Conservation (phyloP, 345 rosid species). For the Aquilaria sinensis region DNA sequence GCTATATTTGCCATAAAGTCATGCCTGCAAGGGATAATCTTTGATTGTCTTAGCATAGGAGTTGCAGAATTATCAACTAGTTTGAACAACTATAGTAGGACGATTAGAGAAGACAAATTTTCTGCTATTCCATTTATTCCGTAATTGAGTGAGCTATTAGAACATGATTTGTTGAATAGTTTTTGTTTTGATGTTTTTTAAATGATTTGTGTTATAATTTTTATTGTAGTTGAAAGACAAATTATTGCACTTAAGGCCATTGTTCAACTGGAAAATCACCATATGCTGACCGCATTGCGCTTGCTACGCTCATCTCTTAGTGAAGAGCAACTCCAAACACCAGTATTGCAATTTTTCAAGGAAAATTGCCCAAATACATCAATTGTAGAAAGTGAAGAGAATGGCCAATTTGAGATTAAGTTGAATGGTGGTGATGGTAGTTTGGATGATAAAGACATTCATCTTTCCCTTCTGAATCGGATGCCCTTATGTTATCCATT, state of each 20-base stretch:
- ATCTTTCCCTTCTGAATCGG: constrained; percentile 43
- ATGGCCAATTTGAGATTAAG: constrained; percentile 45
- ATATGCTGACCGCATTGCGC: constrained; percentile 42
- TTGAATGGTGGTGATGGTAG: constrained; percentile 36
- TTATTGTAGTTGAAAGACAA: constrained; percentile 52
- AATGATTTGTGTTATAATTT: background rate
- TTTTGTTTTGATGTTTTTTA: no score
- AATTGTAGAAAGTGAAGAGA: constrained; percentile 30
- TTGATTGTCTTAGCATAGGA: no score
- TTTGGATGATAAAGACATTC: constrained; percentile 31
- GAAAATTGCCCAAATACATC: constrained; percentile 58
- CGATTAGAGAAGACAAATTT: no score
- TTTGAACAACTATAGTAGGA: no score
- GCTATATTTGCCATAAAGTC: no score
- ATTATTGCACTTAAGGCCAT: constrained; percentile 63
- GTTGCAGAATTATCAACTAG: no score
- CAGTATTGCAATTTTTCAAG: constrained; percentile 47
- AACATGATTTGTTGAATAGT: no score
- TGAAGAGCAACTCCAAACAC: constrained; percentile 46
- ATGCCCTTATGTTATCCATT: constrained; percentile 51
- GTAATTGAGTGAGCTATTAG: no score
- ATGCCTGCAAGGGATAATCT: no score
- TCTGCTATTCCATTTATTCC: no score
- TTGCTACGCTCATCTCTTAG: constrained; percentile 55
- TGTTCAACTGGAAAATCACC: constrained; percentile 71